A percentile compares a stretch with the other conserved stretches of the same genome.
These are phyloP conservation scores for Syzygium syzygioides DNA, from an alignment of 441 rosid species.

Conservation along the genomic window DNA sequence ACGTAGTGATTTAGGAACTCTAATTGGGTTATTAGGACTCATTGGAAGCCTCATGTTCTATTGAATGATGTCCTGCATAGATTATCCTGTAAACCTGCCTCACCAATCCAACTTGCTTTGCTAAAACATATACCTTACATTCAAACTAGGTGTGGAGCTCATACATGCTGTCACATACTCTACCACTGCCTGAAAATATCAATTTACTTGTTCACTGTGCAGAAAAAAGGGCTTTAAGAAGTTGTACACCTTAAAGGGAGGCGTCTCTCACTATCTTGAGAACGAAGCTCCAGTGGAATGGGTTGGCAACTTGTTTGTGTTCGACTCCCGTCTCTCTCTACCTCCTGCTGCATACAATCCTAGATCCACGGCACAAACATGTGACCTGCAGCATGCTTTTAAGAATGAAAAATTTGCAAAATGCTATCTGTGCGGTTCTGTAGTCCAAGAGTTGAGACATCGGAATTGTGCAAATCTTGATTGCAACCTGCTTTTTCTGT, in stretches of 20 bases:
- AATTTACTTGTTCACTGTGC: slow-evolving; percentile 8
- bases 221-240: slow-evolving; percentile 71
- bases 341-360: slow-evolving; percentile 59
- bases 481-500: slow-evolving; percentile 86
- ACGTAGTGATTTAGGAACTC: neutral
- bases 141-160: neutral
- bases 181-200: neutral
- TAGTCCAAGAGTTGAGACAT: slow-evolving; percentile 63
- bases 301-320: slow-evolving; percentile 86
- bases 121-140: neutral
- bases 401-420: slow-evolving; percentile 46
- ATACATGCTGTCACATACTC: neutral
- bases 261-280: slow-evolving; percentile 79
- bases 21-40: neutral
- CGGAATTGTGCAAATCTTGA: slow-evolving; percentile 93
- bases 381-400: slow-evolving; percentile 15
- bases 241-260: slow-evolving; percentile 77
- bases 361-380: slow-evolving; percentile 15
- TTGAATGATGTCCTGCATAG: neutral
- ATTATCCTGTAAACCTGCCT: neutral
- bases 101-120: neutral
- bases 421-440: slow-evolving; percentile 60
- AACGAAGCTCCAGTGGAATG: slow-evolving; percentile 61
- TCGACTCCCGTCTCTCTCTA: slow-evolving; percentile 86
- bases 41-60: neutral